Evolutionary conservation across 176 grass and related monocot species (phyloP).

Genomic region (Pharus latifolius): DNA sequence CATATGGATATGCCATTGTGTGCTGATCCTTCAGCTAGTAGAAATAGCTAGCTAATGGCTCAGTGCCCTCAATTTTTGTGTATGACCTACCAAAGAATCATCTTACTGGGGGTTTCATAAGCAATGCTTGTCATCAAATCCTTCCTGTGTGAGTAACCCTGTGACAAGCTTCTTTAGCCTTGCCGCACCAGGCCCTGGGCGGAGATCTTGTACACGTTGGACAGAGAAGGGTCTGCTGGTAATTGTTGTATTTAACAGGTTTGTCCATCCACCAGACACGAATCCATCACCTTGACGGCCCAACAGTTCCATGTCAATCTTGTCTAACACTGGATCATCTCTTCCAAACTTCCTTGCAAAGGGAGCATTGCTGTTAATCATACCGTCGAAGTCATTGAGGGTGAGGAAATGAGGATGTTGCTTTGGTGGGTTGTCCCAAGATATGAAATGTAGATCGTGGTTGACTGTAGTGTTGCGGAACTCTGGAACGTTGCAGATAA

Average conservation of each 20-base stretch:
- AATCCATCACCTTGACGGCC: conserved; percentile 49
- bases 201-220: conserved; percentile 46
- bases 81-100: conserved; percentile 22
- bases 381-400: conserved; percentile 40
- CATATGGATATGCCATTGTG: background rate
- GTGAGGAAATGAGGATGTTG: conserved; percentile 91
- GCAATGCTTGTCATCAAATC: conserved; percentile 74
- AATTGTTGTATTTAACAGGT: conserved; percentile 38
- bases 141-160: conserved; percentile 64
- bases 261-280: conserved; percentile 55
- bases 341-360: conserved; percentile 88
- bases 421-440: conserved; percentile 98
- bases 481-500: conserved; percentile 87
- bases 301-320: conserved; percentile 76
- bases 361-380: conserved; percentile 77
- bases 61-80: background rate
- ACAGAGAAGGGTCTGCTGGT: conserved; percentile 38
- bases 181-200: conserved; percentile 47
- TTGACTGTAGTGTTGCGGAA: conserved; percentile 90
- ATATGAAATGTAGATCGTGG: conserved; percentile 95
- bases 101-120: conserved; percentile 40
- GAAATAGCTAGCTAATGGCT: conserved; percentile 25
- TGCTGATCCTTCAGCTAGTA: conserved; percentile 29
- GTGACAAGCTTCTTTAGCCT: conserved; percentile 67
- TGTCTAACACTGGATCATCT: conserved; percentile 78